Conservation (phyloP, 148 eudicot genomes). For the Drosera capensis region DNA sequence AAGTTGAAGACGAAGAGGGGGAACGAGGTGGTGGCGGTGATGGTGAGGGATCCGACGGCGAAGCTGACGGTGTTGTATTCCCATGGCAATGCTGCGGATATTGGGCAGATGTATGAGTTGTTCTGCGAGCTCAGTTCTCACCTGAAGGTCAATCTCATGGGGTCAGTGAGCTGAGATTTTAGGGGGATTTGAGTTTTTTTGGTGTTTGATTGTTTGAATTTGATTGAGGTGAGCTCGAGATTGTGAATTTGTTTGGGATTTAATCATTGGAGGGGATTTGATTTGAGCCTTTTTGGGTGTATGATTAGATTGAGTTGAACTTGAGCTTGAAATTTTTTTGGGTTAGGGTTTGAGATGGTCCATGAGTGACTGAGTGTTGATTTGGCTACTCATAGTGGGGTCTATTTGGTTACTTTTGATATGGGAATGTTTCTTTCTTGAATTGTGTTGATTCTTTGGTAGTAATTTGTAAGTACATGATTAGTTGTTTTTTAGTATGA, state of each 20-base stretch:
- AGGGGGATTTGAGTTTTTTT: neutral
- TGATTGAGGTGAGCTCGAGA: neutral
- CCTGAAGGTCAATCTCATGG: constrained; percentile 67
- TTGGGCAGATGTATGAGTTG: constrained; percentile 98
- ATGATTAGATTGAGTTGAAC: no score
- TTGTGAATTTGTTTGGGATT: no score
- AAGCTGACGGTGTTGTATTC: constrained; percentile 55
- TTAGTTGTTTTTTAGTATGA: no score
- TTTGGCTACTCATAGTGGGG: no score
- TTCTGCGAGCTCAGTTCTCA: constrained; percentile 79
- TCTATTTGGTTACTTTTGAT: no score
- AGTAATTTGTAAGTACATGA: no score
- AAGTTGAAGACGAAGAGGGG: constrained; percentile 24
- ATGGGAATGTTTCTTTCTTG: no score
- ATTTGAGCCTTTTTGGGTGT: neutral
- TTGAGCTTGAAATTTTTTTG: no score
- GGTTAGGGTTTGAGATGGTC: no score
- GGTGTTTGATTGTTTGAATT: neutral
- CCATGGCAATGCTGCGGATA: constrained; percentile 89
- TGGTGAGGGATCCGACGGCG: constrained; percentile 29
- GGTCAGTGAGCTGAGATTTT: constrained; percentile 25
- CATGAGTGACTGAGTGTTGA: no score
- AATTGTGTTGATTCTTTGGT: no score
- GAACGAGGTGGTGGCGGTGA: constrained; percentile 29
- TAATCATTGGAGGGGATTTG: no score